phyloP scores from a whole-genome alignment of 805 yeast genomes.

The Yamadazyma nakazawae region DNA sequence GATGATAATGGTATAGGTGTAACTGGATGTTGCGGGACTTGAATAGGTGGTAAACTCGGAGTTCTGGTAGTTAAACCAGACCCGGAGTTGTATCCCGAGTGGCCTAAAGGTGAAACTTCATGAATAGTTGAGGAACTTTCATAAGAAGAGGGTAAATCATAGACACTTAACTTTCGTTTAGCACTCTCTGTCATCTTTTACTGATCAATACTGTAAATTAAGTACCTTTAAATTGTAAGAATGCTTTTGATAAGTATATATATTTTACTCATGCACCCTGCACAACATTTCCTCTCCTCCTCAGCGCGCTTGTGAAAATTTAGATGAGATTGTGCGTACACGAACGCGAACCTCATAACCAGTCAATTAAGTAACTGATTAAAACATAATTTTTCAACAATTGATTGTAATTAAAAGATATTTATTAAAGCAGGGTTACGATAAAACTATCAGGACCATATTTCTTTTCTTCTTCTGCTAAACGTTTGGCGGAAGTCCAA shows the following conservation, averaged over 20 bases:
- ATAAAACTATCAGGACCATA: conserved; percentile 14
- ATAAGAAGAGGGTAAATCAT: conserved; percentile 10
- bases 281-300: conserved; percentile 11
- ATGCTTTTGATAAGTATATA: neutral
- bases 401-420: neutral
- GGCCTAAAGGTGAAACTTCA: neutral
- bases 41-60: conserved; percentile 7
- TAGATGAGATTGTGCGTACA: neutral
- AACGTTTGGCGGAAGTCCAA: conserved; percentile 40
- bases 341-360: neutral
- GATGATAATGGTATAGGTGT: neutral
- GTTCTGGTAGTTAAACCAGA: neutral
- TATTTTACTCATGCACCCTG: neutral
- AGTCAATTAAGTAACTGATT: too few relatives aligned
- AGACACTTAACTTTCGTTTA: conserved; percentile 10
- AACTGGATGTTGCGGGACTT: conserved; percentile 1
- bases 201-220: too few relatives aligned
- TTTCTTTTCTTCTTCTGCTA: conserved; percentile 16
- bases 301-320: conserved; percentile 11
- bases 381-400: too few relatives aligned
- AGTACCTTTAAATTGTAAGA: neutral
- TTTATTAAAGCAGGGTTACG: neutral
- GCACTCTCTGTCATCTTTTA: conserved; percentile 3
- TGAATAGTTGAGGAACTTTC: neutral
- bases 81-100: neutral